Conservation (phyloP, 305 asterid species). For the Fraxinus sp. region DNA sequence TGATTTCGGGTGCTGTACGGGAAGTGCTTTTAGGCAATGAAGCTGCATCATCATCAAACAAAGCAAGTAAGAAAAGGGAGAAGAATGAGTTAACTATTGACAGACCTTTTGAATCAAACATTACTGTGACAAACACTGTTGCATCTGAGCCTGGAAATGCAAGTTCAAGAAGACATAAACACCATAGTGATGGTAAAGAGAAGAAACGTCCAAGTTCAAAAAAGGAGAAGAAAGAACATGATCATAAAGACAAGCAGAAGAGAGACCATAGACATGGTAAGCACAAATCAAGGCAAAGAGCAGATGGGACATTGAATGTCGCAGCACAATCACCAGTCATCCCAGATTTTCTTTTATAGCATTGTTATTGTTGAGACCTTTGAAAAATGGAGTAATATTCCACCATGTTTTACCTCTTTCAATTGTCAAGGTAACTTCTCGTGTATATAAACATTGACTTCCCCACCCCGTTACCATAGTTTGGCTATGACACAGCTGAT, state of each 20-base stretch:
- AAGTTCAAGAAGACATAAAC: slow-evolving; percentile 47
- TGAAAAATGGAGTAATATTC: neutral
- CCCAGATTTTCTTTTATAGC: slow-evolving; percentile 89
- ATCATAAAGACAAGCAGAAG: slow-evolving; percentile 48
- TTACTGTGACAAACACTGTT: slow-evolving; percentile 22
- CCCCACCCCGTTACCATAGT: slow-evolving; percentile 13
- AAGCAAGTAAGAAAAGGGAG: slow-evolving; percentile 53
- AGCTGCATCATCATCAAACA: slow-evolving; percentile 48
- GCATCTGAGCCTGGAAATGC: slow-evolving; percentile 37
- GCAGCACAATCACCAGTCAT: slow-evolving; percentile 62
- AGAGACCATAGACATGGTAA: slow-evolving; percentile 45
- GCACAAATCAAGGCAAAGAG: slow-evolving; percentile 65
- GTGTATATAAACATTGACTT: slow-evolving; percentile 38
- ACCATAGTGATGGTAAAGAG: slow-evolving; percentile 55
- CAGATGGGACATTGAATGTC: slow-evolving; percentile 42
- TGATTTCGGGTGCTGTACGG: slow-evolving; percentile 74
- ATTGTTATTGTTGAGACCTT: slow-evolving; percentile 13
- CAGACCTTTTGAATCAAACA: slow-evolving; percentile 28
- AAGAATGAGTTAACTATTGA: slow-evolving; percentile 28
- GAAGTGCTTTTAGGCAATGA: slow-evolving; percentile 83
- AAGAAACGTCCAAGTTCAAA: slow-evolving; percentile 47
- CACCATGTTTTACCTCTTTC: slow-evolving; percentile 8
- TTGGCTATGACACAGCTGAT: slow-evolving; percentile 25
- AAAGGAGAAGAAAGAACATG: slow-evolving; percentile 52
- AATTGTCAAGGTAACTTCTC: slow-evolving; percentile 42